Percentiles rank a stretch among this genome's conserved stretches.
These are phyloP conservation scores for Globisporangium okanoganense DNA, from an alignment of 352 stramenopile genomes.

Conservation along the genomic window DNA sequence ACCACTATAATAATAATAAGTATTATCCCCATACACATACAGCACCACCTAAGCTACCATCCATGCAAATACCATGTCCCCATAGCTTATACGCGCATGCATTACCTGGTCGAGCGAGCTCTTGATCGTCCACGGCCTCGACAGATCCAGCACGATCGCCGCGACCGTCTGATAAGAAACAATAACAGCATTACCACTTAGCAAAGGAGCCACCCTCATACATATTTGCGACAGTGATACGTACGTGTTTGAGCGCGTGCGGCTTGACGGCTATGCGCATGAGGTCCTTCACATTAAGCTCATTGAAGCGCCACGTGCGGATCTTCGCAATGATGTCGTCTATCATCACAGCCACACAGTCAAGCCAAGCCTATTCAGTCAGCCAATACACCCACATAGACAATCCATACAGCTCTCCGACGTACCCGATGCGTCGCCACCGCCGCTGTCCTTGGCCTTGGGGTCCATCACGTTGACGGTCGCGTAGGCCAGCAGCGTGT, in stretches of 20 bases:
- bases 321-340: constrained; percentile 79
- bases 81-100: too few species aligned
- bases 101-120: constrained; percentile 59
- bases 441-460: constrained; percentile 46
- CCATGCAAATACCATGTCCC: too few species aligned
- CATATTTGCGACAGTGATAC: neutral
- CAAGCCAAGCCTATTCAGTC: neutral
- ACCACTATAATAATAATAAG: constrained; percentile 51
- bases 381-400: too few species aligned
- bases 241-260: constrained; percentile 42
- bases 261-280: constrained; percentile 64
- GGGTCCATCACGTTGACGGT: constrained; percentile 69
- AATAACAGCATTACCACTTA: neutral
- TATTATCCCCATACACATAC: neutral
- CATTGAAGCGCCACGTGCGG: constrained; percentile 75
- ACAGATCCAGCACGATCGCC: constrained; percentile 67
- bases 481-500: constrained; percentile 54
- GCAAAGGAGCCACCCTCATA: neutral
- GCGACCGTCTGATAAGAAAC: constrained; percentile 43
- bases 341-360: constrained; percentile 2
- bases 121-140: constrained; percentile 80
- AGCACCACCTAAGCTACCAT: neutral
- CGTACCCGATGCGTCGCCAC: constrained; percentile 36
- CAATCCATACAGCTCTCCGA: neutral
- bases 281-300: constrained; percentile 63